Evolutionary conservation across 805 yeast species (phyloP), one percentile per base, ranked within the genome.

Genomic region (Cyberlindnera meyerae): DNA sequence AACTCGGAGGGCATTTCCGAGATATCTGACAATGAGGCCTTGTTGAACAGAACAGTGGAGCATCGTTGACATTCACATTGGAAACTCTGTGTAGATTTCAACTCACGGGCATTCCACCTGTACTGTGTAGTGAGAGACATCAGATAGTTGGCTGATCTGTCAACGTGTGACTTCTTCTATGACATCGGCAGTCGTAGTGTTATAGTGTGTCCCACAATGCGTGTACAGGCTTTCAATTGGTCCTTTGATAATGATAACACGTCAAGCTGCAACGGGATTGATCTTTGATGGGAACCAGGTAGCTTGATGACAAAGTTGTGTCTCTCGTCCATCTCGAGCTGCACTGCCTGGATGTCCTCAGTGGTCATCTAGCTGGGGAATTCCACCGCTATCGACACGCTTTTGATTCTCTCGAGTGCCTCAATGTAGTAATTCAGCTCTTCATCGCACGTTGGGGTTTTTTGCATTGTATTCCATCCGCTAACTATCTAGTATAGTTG

Each of bases 1-100:
- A 76, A 66, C 52, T 88, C 97, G 1, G 95, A 82, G 0, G 98
- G 98, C 79, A 90, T 74, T 26, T 84, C 84, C 36, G 61, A 52
- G 30, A 77, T 60, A 11, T 53, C 58, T 4, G 30, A 16, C 1
- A 70, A 15, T 0, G 16, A 25, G 0, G n/a, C n/a, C n/a, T n/a
- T n/a, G n/a, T n/a, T n/a, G n/a, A n/a, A n/a, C n/a, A n/a, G n/a
- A n/a, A n/a, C n/a, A n/a, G n/a, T n/a, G n/a, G n/a, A n/a, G n/a
- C n/a, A n/a, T n/a, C n/a, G n/a, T n/a, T n/a, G n/a, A n/a, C n/a
- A n/a, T n/a, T n/a, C n/a, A n/a, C n/a, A n/a, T n/a, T n/a, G 1
- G 1, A 43, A 40, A 42, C 79, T 73, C 0, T 40, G 3, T 0
- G 17, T 15, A 42, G 70, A 75, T 11, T 55, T 44, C 15, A 72